Evolutionary conservation across 805 yeast genomes (phyloP), one percentile per base, ranked within the genome.

Genomic region (Saccharomycopsis capsularis): DNA sequence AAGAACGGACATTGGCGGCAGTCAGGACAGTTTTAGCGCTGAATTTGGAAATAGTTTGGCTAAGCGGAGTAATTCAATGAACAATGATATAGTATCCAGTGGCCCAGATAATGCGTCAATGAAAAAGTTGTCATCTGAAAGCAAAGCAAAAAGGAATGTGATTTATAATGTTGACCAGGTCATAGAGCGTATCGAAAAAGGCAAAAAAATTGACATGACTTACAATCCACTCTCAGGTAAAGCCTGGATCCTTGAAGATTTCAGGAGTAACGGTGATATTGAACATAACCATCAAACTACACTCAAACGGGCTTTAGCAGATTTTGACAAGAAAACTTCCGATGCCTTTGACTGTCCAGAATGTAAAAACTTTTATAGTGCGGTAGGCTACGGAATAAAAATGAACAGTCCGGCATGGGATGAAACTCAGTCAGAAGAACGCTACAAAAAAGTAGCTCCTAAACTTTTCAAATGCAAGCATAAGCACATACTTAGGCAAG

Each of bases 181-280:
- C 3, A 22, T 29, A 18, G 30, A 35, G 11, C 27, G 22, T 7
- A 43, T 48, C 5, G 30, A 32, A 7, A 9, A 32, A 7, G 23
- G 24, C 16, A 39, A 22, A 9, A 11, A 24, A 24, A 49, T 52
- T 18, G 46, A 52, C 32, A 27, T 52, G 18, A 48, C 53, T n/a
- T 43, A 19, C n/a, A 49, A 50, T 46, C 52, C 52, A 22, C 21
- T 52, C 3, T 29, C 48, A 4, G 55, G 55, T 5, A 48, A 49
- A 29, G 34, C 19, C n/a, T 52, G 55, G 55, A 36, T 45, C 4
- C 7, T 46, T 3, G 53, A 52, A 25, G 55, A 52, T 38, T 52
- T 52, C 42, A 43, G 35, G 34, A 38, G 40, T 9, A 45, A 44
- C 27, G n/a, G 22, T 3, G 13, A 18, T 13, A 18, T 23, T 15